A percentile compares a stretch with the other conserved stretches of the same genome.
Evolutionary conservation across 2,329 filamentous ascomycete species (phyloP).

Genomic region (Cercospora sojina): DNA sequence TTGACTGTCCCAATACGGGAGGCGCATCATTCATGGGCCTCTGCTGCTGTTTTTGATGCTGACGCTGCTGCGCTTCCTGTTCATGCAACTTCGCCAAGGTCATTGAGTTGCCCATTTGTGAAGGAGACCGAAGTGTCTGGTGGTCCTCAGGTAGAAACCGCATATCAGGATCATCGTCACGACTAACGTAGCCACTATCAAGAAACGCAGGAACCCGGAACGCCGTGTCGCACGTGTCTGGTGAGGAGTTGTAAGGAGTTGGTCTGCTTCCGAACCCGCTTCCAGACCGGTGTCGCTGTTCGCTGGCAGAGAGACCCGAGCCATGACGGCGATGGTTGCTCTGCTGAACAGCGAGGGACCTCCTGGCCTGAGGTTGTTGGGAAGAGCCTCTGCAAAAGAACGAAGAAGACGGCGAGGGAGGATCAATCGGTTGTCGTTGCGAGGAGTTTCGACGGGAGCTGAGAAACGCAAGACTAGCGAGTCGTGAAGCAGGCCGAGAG

Average conservation of each 20-base stretch:
- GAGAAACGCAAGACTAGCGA: conserved; percentile 7
- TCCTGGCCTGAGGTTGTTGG: conserved; percentile 4
- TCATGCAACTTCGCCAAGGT: conserved; percentile 2
- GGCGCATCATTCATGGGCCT: neutral
- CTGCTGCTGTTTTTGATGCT: neutral
- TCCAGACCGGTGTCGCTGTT: neutral
- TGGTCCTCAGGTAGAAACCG: conserved; percentile 4
- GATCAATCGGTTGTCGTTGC: neutral
- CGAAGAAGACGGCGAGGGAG: conserved; percentile 3
- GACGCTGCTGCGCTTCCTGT: neutral
- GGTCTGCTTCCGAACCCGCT: conserved; percentile 3
- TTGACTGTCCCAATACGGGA: neutral
- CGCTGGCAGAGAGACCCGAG: conserved; percentile 5
- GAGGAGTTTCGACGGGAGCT: conserved; percentile 6
- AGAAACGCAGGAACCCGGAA: conserved; percentile 13
- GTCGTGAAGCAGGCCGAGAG: conserved; percentile 1
- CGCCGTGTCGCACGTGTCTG: neutral
- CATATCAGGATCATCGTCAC: conserved; percentile 11
- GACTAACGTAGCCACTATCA: conserved; percentile 15
- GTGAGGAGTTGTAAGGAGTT: neutral
- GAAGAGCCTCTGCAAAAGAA: conserved; percentile 14
- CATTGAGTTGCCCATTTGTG: conserved; percentile 11
- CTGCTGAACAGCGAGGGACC: conserved; percentile 1
- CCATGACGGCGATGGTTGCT: conserved; percentile 8
- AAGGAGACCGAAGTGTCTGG: conserved; percentile 5